Percentiles rank a stretch among this genome's conserved stretches.
Conservation (phyloP, 495 filamentous ascomycete genomes). For the Chaetomidium leptoderma region DNA sequence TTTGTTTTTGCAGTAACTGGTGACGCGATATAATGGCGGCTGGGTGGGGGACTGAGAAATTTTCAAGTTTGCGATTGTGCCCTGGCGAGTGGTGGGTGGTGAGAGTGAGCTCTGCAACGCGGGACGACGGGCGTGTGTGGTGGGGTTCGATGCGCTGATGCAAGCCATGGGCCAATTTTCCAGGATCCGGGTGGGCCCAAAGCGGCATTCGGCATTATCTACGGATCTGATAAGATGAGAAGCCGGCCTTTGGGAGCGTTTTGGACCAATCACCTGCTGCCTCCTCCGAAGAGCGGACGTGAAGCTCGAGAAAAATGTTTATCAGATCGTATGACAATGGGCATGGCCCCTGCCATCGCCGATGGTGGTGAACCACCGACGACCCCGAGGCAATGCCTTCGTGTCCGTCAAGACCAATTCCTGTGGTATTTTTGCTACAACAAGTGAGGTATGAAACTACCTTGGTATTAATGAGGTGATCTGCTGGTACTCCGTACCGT, state of each 20-base stretch:
- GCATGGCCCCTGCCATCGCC: background rate
- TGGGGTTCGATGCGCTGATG: conserved; percentile 21
- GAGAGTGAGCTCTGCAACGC: background rate
- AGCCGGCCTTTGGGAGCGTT: conserved; percentile 13
- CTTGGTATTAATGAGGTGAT: no score
- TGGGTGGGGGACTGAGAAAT: conserved; percentile 17
- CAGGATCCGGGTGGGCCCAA: conserved; percentile 17
- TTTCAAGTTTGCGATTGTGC: background rate
- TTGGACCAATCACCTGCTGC: conserved; percentile 5
- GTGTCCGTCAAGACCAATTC: no score
- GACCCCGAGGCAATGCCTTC: background rate
- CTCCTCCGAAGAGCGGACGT: conserved; percentile 25
- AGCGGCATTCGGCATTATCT: conserved; percentile 48
- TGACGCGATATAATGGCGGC: conserved; percentile 21
- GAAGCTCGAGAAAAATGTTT: conserved; percentile 21
- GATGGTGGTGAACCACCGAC: no score
- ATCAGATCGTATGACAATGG: conserved; percentile 34
- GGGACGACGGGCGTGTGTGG: conserved; percentile 7
- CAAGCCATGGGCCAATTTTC: conserved; percentile 17
- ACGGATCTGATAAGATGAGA: conserved; percentile 52
- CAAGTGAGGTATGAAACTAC: no score
- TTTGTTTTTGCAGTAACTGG: conserved; percentile 14
- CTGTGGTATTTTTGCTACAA: no score
- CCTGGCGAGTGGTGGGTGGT: no score
- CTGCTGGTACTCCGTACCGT: no score